phyloP scores from a whole-genome alignment of 306 rosid genomes.

The Comarum palustre region DNA sequence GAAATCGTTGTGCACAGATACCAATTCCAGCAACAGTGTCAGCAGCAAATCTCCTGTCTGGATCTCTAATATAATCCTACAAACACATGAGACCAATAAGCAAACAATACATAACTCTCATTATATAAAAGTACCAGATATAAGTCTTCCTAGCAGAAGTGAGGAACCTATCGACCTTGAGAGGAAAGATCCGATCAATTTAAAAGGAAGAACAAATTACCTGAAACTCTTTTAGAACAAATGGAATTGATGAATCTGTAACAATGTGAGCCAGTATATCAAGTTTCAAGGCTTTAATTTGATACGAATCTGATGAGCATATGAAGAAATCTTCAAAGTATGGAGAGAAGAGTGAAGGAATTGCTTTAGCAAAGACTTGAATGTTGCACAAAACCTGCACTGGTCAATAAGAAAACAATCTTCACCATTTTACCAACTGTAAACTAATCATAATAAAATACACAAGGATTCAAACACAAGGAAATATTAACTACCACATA shows the following conservation, averaged over 20 bases:
- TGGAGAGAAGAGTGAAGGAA: constrained; percentile 79
- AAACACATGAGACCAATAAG: constrained; percentile 49
- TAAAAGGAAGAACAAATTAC: constrained; percentile 34
- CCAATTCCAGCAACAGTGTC: constrained; percentile 92
- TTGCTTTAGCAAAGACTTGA: constrained; percentile 93
- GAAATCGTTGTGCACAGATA: constrained; percentile 74
- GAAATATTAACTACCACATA: constrained; percentile 65
- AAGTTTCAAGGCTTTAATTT: constrained; percentile 78
- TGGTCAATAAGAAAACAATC: constrained; percentile 33
- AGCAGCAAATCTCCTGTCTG: constrained; percentile 93
- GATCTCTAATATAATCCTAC: constrained; percentile 92
- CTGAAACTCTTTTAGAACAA: constrained; percentile 80
- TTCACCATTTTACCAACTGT: constrained; percentile 17
- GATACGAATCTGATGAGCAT: constrained; percentile 81
- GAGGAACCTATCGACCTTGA: neutral
- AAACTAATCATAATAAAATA: neutral
- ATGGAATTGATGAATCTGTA: constrained; percentile 56
- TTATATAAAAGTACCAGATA: neutral
- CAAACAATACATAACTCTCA: constrained; percentile 25
- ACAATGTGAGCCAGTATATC: constrained; percentile 78
- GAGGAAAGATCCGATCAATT: constrained; percentile 2
- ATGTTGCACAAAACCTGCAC: constrained; percentile 83
- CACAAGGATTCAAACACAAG: constrained; percentile 7
- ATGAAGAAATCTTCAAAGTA: constrained; percentile 74
- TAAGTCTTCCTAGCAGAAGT: neutral